These are phyloP conservation scores for Cytospora paraplurivora DNA, from an alignment of 2,329 filamentous ascomycete species.

Conservation along the genomic window DNA sequence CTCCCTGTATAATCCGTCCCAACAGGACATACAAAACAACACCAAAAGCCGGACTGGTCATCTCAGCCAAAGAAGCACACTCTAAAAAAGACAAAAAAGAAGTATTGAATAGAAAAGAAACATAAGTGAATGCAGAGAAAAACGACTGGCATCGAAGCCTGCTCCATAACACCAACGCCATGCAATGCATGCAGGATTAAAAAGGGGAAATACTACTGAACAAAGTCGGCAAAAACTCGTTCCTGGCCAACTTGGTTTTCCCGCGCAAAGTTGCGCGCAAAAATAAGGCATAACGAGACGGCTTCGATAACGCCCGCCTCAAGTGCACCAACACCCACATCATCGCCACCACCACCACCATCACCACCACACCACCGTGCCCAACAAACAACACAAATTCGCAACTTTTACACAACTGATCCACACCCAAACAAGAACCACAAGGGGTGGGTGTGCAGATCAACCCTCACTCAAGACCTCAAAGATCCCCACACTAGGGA, in stretches of 20 bases:
- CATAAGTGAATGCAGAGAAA: conserved; percentile 3
- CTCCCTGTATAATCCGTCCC: too few species aligned
- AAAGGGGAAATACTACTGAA: conserved; percentile 10
- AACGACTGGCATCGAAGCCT: conserved; percentile 19
- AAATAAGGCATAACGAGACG: neutral
- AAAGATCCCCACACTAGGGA: conserved; percentile 24
- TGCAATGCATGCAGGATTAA: conserved; percentile 23
- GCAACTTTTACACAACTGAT: too few species aligned
- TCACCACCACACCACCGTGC: neutral
- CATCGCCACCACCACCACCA: neutral
- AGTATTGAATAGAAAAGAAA: neutral
- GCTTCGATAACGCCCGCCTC: neutral
- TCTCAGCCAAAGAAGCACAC: neutral
- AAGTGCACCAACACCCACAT: too few species aligned
- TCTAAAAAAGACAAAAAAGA: neutral
- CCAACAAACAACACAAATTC: neutral
- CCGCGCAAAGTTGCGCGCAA: neutral
- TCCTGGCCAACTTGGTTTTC: neutral
- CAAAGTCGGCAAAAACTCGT: conserved; percentile 8
- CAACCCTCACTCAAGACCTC: conserved; percentile 27
- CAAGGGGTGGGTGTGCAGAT: too few species aligned
- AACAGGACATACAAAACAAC: conserved; percentile 4
- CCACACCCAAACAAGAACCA: too few species aligned
- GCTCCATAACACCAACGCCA: conserved; percentile 23
- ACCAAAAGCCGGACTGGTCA: neutral